phyloP scores from a whole-genome alignment of 768 basidiomycete genomes.

The Macrolepiota fuliginosa region DNA sequence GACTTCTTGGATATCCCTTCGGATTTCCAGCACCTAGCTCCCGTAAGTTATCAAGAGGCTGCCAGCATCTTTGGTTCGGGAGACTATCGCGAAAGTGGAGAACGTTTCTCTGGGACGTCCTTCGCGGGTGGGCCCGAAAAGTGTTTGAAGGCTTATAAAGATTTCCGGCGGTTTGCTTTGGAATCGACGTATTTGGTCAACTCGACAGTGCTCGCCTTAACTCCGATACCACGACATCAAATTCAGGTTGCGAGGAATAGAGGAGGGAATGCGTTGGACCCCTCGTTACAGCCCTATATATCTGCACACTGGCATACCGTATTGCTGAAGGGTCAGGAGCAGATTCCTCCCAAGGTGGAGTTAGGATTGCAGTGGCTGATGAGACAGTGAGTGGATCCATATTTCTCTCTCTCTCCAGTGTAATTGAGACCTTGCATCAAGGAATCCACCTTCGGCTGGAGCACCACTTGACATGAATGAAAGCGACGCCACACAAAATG shows the following conservation, averaged over 20 bases:
- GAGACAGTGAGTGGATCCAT: conserved; percentile 24
- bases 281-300: conserved; percentile 32
- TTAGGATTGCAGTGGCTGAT: conserved; percentile 25
- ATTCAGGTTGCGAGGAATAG: conserved; percentile 29
- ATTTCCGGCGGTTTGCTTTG: conserved; percentile 28
- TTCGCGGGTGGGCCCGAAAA: conserved; percentile 25
- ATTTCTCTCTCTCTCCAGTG: not conserved
- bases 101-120: conserved; percentile 37
- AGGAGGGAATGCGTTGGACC: conserved; percentile 37
- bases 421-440: conserved; percentile 14
- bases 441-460: conserved; percentile 34
- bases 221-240: conserved; percentile 33
- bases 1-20: conserved; percentile 39
- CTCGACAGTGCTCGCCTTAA: conserved; percentile 32
- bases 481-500: conserved; percentile 34
- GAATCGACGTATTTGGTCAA: conserved; percentile 22
- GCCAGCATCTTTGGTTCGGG: conserved; percentile 28
- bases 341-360: conserved; percentile 22
- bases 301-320: conserved; percentile 32
- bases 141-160: conserved; percentile 29
- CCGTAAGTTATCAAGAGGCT: conserved; percentile 35
- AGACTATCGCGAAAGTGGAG: conserved; percentile 26
- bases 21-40: conserved; percentile 21
- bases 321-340: conserved; percentile 19
- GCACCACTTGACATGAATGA: conserved; percentile 40